Evolutionary conservation across 2,329 filamentous ascomycete genomes (phyloP).

Genomic region (Elsinoe ampelina): DNA sequence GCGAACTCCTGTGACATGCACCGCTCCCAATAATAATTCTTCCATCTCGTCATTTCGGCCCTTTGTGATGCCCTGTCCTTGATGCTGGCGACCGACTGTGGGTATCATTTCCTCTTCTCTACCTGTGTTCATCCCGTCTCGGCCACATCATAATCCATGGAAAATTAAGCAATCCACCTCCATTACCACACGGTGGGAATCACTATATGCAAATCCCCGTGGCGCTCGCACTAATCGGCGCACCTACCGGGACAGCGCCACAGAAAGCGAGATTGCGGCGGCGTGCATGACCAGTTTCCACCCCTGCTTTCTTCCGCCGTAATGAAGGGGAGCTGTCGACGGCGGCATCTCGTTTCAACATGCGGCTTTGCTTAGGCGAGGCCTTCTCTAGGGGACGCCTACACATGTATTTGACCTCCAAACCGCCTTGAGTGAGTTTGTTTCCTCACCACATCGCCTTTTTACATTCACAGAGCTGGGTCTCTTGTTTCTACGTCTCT

Average conservation of each 20-base stretch:
- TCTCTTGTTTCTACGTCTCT: constrained; percentile 12
- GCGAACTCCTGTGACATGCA: constrained; percentile 3
- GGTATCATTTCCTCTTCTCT: background rate
- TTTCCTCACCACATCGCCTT: background rate
- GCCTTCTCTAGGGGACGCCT: background rate
- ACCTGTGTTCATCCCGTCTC: background rate
- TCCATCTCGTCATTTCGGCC: background rate
- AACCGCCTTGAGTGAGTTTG: constrained; percentile 8
- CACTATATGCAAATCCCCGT: background rate
- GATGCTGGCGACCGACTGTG: background rate
- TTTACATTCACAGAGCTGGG: constrained; percentile 12
- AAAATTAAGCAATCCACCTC: background rate
- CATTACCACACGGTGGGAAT: background rate
- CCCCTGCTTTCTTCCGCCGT: constrained; percentile 6
- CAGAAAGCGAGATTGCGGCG: background rate
- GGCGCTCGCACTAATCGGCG: constrained; percentile 2
- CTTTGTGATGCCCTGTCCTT: background rate
- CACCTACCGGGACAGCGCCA: background rate
- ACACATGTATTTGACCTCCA: constrained; percentile 12
- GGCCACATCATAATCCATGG: background rate
- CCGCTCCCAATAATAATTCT: background rate
- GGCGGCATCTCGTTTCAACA: constrained; percentile 10
- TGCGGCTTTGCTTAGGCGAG: background rate
- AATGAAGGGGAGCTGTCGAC: constrained; percentile 3
- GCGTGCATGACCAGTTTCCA: constrained; percentile 4